Conservation (phyloP, 257 asterid genomes). For the Verbena officinalis region DNA sequence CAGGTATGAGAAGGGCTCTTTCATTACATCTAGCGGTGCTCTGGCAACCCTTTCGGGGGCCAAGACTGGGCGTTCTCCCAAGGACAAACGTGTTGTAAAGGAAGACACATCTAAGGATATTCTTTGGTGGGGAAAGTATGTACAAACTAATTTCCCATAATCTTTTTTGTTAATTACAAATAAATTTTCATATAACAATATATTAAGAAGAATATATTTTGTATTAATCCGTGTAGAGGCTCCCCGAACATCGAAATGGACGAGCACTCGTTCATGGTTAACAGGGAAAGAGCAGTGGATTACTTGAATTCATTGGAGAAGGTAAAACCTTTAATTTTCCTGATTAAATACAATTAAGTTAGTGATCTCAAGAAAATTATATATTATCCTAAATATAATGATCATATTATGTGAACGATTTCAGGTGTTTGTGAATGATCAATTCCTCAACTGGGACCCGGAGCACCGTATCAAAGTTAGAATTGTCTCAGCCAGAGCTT, state of each 20-base stretch:
- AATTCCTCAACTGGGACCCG: slow-evolving; percentile 96
- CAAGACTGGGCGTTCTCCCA: slow-evolving; percentile 82
- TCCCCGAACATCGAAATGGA: slow-evolving; percentile 98
- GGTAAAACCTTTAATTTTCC: slow-evolving; percentile 38
- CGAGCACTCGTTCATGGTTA: slow-evolving; percentile 88
- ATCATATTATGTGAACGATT: background rate
- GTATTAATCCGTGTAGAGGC: slow-evolving; percentile 47
- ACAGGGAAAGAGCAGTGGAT: slow-evolving; percentile 98
- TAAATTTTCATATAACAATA: background rate
- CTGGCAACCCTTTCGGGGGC: slow-evolving; percentile 79
- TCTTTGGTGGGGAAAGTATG: slow-evolving; percentile 87
- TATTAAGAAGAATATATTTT: background rate
- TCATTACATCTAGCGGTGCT: slow-evolving; percentile 70
- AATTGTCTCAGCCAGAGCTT: slow-evolving; percentile 96
- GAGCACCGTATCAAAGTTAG: slow-evolving; percentile 91
- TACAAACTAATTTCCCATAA: background rate
- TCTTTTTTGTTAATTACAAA: background rate
- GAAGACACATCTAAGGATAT: slow-evolving; percentile 59
- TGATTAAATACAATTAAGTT: no score
- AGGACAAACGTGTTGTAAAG: slow-evolving; percentile 77
- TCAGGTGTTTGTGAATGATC: slow-evolving; percentile 93
- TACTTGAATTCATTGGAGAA: slow-evolving; percentile 88
- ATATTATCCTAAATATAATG: no score
- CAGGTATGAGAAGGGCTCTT: slow-evolving; percentile 66
- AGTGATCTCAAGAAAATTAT: no score